Percentiles rank a stretch among this genome's conserved stretches.
Conservation (phyloP, 1,139 yeast genomes). For the Kodamaea anthophila region DNA sequence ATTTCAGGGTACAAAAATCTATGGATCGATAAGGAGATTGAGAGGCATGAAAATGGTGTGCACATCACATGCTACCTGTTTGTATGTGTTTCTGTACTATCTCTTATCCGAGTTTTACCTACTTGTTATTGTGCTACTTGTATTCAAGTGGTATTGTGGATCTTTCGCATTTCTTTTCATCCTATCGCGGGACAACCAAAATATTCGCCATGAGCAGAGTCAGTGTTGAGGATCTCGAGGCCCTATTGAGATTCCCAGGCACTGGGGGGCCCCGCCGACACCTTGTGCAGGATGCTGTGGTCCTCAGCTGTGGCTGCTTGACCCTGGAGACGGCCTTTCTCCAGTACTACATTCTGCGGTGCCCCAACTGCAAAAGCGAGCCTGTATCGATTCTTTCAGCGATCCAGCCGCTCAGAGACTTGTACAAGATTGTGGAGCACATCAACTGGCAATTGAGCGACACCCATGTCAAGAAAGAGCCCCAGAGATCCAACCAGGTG, state of each 20-base stretch:
- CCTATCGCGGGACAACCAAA: too few species aligned
- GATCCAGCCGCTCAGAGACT: constrained; percentile 46
- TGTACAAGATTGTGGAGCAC: constrained; percentile 35
- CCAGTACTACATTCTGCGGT: constrained; percentile 20
- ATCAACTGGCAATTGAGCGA: constrained; percentile 11
- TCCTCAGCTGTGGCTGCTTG: constrained; percentile 68
- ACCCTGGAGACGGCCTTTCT: constrained; percentile 45
- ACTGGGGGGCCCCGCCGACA: constrained; percentile 16
- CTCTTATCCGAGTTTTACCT: too few species aligned
- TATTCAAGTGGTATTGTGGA: too few species aligned
- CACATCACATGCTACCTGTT: too few species aligned
- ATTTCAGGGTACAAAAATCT: too few species aligned
- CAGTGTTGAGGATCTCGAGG: constrained; percentile 23
- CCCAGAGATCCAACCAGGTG: not conserved
- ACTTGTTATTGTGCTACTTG: too few species aligned
- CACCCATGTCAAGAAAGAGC: not conserved
- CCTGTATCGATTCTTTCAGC: constrained; percentile 36
- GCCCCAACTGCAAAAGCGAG: constrained; percentile 45
- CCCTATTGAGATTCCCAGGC: constrained; percentile 28
- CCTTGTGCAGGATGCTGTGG: constrained; percentile 44
- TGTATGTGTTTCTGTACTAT: too few species aligned
- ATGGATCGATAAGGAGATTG: too few species aligned
- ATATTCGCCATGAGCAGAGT: constrained; percentile 28
- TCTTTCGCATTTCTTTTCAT: too few species aligned
- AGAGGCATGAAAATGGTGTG: too few species aligned